Base-by-base conservation (phyloP, 2,329 filamentous ascomycete species). In the Colletotrichum falcatum region DNA sequence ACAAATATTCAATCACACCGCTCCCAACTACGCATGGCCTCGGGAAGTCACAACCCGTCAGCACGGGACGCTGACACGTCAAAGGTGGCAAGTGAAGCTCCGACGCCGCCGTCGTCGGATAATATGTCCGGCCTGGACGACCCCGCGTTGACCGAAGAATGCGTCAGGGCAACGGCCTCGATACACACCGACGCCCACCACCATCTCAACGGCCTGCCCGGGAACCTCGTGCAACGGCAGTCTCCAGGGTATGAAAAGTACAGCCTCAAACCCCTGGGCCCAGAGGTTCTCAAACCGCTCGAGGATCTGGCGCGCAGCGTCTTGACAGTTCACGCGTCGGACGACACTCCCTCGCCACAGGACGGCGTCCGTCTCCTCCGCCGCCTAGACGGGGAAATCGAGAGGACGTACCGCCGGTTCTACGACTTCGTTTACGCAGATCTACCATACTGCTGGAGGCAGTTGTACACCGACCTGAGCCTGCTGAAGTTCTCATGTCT, bases 401-500 rank as follows among this genome's bases (percentile, higher is more conserved):
- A 54, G 46, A 49, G 42, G 23, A 71, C 69, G 2, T 74, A 74
- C 49, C 59, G 65, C 18, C 49, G 54, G 73, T 88, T 95, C 72
- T 92, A 95, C 75, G 86, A 90, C 5, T 94, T 89, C 72, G 86
- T 89, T 1, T 94, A 89, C 77, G 87, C 87, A 72, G 84, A 90
- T 39, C 87, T 95, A 7, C 91, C 91, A 0, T 76, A 79, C 11
- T 89, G 87, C 75, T 96, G 93, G 93, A 84, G 90, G 30, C 84
- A 89, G 73, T 80, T 95, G 6, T 94, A 93, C 77, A 90, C 91
- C 0, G 91, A 94, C 65, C 89, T 91, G 1, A 88, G 88, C 65
- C 85, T 95, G 14, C 84, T 92, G 76, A 88, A 88, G 74, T 91
- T 90, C 28, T 69, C 67, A 62, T 72, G 16, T 42, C 73, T 26